phyloP scores from a whole-genome alignment of 192 early-diverging fungal genomes.

The Coemansia sp. region DNA sequence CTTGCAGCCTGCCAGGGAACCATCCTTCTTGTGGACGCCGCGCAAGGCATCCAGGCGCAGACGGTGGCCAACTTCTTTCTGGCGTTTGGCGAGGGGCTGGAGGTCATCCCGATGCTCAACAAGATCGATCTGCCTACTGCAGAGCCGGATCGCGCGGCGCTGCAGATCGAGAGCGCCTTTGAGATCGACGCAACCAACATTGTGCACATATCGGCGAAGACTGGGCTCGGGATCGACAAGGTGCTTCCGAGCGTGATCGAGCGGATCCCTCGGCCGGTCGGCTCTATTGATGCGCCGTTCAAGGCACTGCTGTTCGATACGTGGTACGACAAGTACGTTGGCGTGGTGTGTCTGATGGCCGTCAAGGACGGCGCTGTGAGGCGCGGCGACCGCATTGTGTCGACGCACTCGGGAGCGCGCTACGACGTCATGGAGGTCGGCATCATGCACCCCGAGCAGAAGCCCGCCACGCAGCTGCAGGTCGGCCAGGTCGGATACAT shows the following conservation, averaged over 20 bases:
- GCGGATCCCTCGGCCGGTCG: constrained; percentile 73
- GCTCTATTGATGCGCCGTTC: constrained; percentile 68
- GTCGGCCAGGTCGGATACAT: constrained; percentile 91
- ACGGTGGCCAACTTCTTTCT: constrained; percentile 97
- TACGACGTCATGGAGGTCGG: constrained; percentile 93
- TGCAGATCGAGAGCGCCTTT: constrained; percentile 86
- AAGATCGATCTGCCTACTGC: constrained; percentile 94
- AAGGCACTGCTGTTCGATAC: constrained; percentile 93
- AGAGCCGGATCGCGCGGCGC: constrained; percentile 72
- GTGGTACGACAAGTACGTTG: constrained; percentile 97
- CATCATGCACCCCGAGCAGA: constrained; percentile 93
- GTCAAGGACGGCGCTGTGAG: constrained; percentile 81
- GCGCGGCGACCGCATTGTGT: constrained; percentile 80
- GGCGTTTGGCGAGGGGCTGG: constrained; percentile 85
- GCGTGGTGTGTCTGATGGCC: constrained; percentile 93
- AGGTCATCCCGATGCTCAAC: constrained; percentile 89
- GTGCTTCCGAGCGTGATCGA: constrained; percentile 83
- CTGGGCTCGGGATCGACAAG: constrained; percentile 69
- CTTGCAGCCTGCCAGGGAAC: constrained; percentile 94
- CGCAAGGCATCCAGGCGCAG: constrained; percentile 96
- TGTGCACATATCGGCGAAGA: constrained; percentile 85
- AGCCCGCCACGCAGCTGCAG: constrained; percentile 55
- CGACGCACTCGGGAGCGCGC: constrained; percentile 70
- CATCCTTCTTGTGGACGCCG: constrained; percentile 88
- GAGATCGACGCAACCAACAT: constrained; percentile 73